phyloP scores from a whole-genome alignment of 805 yeast genomes.

The Schwanniomyces pseudopolymorphus region DNA sequence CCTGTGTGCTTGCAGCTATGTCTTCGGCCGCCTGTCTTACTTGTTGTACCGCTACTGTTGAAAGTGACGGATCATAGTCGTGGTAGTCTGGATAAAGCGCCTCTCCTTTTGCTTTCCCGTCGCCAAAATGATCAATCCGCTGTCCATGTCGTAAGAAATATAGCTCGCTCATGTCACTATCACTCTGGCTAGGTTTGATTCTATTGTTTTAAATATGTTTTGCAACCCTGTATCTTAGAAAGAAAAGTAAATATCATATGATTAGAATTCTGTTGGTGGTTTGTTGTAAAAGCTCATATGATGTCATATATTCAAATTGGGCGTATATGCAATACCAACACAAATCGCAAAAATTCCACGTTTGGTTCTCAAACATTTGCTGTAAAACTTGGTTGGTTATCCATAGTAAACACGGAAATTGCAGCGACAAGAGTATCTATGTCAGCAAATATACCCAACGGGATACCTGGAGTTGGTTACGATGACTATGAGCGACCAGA shows the following conservation, averaged over 20 bases:
- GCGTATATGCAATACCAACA: neutral
- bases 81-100: conserved; percentile 27
- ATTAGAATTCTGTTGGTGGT: neutral
- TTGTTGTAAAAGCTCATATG: neutral
- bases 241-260: neutral
- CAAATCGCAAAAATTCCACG: neutral
- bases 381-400: no score
- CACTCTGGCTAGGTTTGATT: neutral
- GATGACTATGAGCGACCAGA: neutral
- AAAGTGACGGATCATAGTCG: conserved; percentile 39
- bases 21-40: conserved; percentile 27
- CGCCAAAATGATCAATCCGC: conserved; percentile 37
- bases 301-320: neutral
- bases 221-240: neutral
- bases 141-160: conserved; percentile 45
- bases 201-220: neutral
- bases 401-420: neutral
- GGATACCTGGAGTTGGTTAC: neutral
- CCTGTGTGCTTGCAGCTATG: conserved; percentile 21
- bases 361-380: no score
- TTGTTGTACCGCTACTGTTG: conserved; percentile 26
- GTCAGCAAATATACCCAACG: neutral
- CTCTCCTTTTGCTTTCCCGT: conserved; percentile 21
- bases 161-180: conserved; percentile 33
- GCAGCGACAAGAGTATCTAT: neutral